Evolutionary conservation across 352 stramenopile genomes (phyloP).

Genomic region (Phytophthora meadii): DNA sequence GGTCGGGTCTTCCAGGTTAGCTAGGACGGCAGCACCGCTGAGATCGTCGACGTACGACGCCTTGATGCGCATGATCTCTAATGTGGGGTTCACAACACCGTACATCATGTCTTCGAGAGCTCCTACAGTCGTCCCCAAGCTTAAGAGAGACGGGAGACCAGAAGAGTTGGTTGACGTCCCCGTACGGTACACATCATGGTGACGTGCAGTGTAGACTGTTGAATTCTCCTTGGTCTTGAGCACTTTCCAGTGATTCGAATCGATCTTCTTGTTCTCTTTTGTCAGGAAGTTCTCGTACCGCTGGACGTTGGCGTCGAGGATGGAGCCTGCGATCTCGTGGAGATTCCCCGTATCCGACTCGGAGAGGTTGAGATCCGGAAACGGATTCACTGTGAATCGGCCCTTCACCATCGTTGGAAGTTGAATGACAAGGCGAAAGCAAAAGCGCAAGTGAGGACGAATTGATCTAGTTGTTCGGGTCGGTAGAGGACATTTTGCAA

Average conservation of each 20-base stretch:
- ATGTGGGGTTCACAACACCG: slow-evolving; percentile 37
- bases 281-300: slow-evolving; percentile 40
- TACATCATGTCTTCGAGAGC: slow-evolving; percentile 49
- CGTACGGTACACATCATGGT: slow-evolving; percentile 27
- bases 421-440: too few species aligned
- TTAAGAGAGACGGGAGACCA: slow-evolving; percentile 32
- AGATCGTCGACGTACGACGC: slow-evolving; percentile 43
- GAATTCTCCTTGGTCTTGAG: slow-evolving; percentile 40
- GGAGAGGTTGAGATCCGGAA: slow-evolving; percentile 32
- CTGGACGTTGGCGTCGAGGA: slow-evolving; percentile 34
- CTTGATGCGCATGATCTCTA: slow-evolving; percentile 48
- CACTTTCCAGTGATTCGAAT: slow-evolving; percentile 37
- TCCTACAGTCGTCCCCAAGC: slow-evolving; percentile 31
- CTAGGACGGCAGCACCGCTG: too few species aligned
- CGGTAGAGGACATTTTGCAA: background rate
- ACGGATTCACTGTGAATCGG: slow-evolving; percentile 44
- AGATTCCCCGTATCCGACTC: slow-evolving; percentile 30
- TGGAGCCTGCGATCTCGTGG: slow-evolving; percentile 27
- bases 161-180: slow-evolving; percentile 7
- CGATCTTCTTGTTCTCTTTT: slow-evolving; percentile 41
- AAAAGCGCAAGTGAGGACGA: too few species aligned
- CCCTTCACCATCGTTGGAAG: too few species aligned
- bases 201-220: slow-evolving; percentile 39
- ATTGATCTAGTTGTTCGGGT: too few species aligned
- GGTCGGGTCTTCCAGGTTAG: slow-evolving; percentile 35